Evolutionary conservation across 164 flowering plant genomes (phyloP), one percentile per base, ranked within the genome.

Genomic region (Chloranthus sessilifolius): DNA sequence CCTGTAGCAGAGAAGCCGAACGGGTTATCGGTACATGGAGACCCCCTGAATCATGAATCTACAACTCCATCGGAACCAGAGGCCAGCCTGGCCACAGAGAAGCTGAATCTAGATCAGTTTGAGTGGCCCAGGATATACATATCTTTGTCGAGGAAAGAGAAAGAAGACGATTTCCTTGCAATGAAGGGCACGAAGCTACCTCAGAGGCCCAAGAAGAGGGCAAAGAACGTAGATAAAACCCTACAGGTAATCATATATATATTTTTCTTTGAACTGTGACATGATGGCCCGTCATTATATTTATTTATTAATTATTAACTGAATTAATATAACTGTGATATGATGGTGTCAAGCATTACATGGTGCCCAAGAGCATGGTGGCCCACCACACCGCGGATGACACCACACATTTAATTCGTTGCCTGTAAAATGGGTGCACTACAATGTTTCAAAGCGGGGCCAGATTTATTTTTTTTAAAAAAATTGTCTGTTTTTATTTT

Each of bases 101-200:
- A 60, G 51, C 35, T 69, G 20, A 74, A 71, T 54, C 55, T 62
- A n/a, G 70, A 61, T 21, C 40, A 21, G 21, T 53, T 67, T 9
- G 72, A 62, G 57, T 80, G 84, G 85, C 85, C 91, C 1, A 80
- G 74, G 60, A 56, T 83, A 31, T 75, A 58, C 38, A 50, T 85
- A 7, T 60, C 78, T 4, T 47, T 85, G 21, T 72, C 95, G 3
- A 80, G 71, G 45, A 85, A 86, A 47, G 95, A 85, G 71, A 85
- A 82, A 56, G 95, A 85, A 45, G 95, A 85, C 11, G 95, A 85
- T 67, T 85, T 85, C 45, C 31, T 78, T 40, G 80, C 81, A 0
- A 76, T 85, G 74, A 82, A 80, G 59, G 95, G 95, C 24, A 67
- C 83, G 21, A 85, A 80, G 63, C 80, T 78, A 3, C 81, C 95